Base-by-base conservation (phyloP, 179 eudicot species). In the Vitellaria paradoxa region DNA sequence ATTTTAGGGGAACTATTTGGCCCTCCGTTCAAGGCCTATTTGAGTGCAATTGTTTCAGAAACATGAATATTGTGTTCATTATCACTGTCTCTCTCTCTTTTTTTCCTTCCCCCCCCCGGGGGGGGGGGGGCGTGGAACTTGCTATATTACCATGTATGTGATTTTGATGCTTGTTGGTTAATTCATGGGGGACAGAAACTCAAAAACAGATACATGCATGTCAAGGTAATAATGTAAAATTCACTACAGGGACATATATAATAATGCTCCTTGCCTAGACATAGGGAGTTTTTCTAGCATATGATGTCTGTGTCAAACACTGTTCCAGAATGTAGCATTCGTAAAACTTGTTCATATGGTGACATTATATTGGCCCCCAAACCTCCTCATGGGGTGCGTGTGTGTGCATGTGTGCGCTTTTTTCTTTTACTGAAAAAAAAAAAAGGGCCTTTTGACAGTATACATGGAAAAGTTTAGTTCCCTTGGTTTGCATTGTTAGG, bases 401-500 rank as follows among this genome's bases (percentile, higher is more conserved):
- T 30, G 37, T 30, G 37, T 2, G 37, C 37, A 30, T 30, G 1
- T 30, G 37, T 30, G 37, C 2, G n/a, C 2, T 30, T 30, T 30
- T 30, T 30, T 30, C 37, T 0, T 69, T 68, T 69, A 47, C 3
- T 52, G 37, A 3, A 69, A 69, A 49, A n/a, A 21, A 49, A 69
- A 69, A 49, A n/a, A 21, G 21, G 42, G 40, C 40, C 8, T 49
- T 69, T 49, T 49, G 53, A n/a, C 7, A n/a, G 40, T 10, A 49
- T 49, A 14, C 40, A 2, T 21, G n/a, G 12, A 12, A 20, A 69
- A 18, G 12, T 1, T 12, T 6, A 20, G 2, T 71, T 71, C 15
- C 60, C 74, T 71, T 53, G 74, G 26, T 71, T 53, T 24, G 53
- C 52, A 46, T 30, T 71, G 62, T 57, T 10, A 53, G 42, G 24